These are phyloP conservation scores for Penicillium occitanis DNA, from an alignment of 2,329 filamentous ascomycete species.

Conservation along the genomic window DNA sequence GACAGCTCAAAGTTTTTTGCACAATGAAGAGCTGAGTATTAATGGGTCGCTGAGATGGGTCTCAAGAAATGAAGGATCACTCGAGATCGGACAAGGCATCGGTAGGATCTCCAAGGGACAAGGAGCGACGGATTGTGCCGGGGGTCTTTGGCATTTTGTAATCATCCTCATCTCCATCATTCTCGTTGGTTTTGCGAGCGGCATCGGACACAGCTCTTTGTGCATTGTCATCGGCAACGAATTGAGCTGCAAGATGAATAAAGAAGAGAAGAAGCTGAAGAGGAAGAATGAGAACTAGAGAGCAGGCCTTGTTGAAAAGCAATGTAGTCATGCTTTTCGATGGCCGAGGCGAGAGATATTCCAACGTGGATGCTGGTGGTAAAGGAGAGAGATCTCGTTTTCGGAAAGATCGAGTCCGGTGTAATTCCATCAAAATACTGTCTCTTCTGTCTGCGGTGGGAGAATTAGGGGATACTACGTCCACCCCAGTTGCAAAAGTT, in stretches of 20 bases:
- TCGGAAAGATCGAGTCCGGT: constrained; percentile 38
- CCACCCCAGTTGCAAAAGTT: not conserved
- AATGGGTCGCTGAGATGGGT: not conserved
- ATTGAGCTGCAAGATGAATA: constrained; percentile 75
- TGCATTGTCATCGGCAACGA: constrained; percentile 50
- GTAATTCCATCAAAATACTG: not conserved
- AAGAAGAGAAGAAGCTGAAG: constrained; percentile 75
- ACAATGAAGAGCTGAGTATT: not conserved
- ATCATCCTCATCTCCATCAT: constrained; percentile 34
- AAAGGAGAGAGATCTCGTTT: constrained; percentile 65
- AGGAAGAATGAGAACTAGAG: constrained; percentile 77
- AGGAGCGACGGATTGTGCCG: constrained; percentile 22
- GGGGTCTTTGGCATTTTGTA: constrained; percentile 41
- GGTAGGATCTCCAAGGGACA: constrained; percentile 6
- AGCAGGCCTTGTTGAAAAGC: constrained; percentile 73
- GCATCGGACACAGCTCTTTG: constrained; percentile 23
- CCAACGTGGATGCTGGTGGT: constrained; percentile 65
- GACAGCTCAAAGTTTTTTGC: not conserved
- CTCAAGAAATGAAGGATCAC: constrained; percentile 5
- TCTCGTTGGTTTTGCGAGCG: constrained; percentile 13
- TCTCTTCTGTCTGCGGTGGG: not conserved
- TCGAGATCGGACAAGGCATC: constrained; percentile 16
- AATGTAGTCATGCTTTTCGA: constrained; percentile 58
- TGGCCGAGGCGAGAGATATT: constrained; percentile 47
- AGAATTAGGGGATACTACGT: not conserved